Evolutionary conservation across 495 filamentous ascomycete species (phyloP).

Genomic region (Lichenothelia convexa): DNA sequence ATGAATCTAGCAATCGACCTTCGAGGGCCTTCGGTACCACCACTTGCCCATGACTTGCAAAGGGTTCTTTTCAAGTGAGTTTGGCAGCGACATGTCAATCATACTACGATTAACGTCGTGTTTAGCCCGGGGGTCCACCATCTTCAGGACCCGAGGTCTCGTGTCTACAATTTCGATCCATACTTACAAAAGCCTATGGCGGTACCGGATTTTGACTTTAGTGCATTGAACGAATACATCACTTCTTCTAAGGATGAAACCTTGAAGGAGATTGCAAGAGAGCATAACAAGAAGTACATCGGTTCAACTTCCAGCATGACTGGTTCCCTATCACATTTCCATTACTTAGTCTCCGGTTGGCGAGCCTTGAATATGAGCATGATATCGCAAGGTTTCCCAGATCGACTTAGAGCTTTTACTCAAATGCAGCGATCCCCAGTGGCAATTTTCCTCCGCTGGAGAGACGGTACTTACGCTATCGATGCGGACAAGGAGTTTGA

Average conservation of each 20-base stretch:
- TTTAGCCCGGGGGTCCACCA: slow-evolving; percentile 70
- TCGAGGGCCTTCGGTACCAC: slow-evolving; percentile 42
- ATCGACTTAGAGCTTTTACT: slow-evolving; percentile 46
- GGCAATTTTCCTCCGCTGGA: slow-evolving; percentile 71
- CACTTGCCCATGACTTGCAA: slow-evolving; percentile 62
- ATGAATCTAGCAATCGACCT: slow-evolving; percentile 23
- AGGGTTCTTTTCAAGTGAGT: slow-evolving; percentile 77
- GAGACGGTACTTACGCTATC: slow-evolving; percentile 80
- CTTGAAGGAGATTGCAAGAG: slow-evolving; percentile 44
- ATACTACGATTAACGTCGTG: not conserved
- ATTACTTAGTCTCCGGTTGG: slow-evolving; percentile 78
- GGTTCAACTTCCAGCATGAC: slow-evolving; percentile 98
- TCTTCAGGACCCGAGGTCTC: slow-evolving; percentile 72
- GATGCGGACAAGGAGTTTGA: slow-evolving; percentile 94
- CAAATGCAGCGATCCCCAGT: slow-evolving; percentile 47
- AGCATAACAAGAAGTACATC: slow-evolving; percentile 61
- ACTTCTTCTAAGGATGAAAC: slow-evolving; percentile 69
- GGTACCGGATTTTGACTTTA: slow-evolving; percentile 77
- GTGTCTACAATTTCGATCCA: slow-evolving; percentile 89
- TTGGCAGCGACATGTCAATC: not conserved
- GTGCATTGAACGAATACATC: slow-evolving; percentile 63
- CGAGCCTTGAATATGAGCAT: slow-evolving; percentile 43
- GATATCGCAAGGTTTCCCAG: slow-evolving; percentile 47
- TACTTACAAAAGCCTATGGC: slow-evolving; percentile 87
- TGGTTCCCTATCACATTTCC: slow-evolving; percentile 68